Conservation (phyloP, 345 rosid species). For the Eutrema japonicum region DNA sequence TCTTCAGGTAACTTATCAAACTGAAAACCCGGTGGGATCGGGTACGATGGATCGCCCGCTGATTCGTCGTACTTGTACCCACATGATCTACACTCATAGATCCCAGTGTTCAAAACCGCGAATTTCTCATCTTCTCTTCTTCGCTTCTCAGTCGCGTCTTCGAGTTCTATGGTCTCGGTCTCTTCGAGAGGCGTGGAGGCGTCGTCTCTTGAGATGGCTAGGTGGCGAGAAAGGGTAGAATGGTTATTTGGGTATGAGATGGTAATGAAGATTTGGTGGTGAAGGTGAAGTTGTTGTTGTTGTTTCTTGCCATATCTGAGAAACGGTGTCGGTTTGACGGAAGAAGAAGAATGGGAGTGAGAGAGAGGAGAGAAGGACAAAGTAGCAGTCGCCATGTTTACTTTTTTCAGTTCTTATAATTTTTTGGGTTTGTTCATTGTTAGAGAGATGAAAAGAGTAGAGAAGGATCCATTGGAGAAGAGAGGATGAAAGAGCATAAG, state of each 20-base stretch:
- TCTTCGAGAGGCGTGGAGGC: conserved; percentile 45
- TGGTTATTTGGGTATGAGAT: conserved; percentile 34
- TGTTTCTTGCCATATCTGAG: conserved; percentile 35
- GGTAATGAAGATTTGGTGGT: conserved; percentile 21
- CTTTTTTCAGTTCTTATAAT: not conserved
- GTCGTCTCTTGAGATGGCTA: conserved; percentile 84
- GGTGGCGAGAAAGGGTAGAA: conserved; percentile 45
- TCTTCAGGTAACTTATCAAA: conserved; percentile 82
- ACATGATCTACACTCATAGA: conserved; percentile 93
- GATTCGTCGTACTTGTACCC: conserved; percentile 92
- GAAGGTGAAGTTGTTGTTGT: conserved; percentile 12
- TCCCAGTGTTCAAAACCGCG: conserved; percentile 92
- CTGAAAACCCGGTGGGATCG: conserved; percentile 86
- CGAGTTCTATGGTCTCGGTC: conserved; percentile 28
- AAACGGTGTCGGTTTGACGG: conserved; percentile 42
- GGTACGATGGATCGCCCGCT: conserved; percentile 83
- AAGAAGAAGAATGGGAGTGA: conserved; percentile 25
- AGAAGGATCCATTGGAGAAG: conserved; percentile 27
- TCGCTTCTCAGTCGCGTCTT: conserved; percentile 34
- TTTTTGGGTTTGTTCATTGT: conserved; percentile 32
- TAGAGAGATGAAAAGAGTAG: conserved; percentile 9
- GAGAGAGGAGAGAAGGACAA: conserved; percentile 64
- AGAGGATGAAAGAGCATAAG: not conserved
- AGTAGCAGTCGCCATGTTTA: conserved; percentile 68
- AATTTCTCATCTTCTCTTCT: conserved; percentile 88